A percentile compares a stretch with the other conserved stretches of the same genome.
These are phyloP conservation scores for Fusarium anguioides DNA, from an alignment of 2,329 filamentous ascomycete species.

Conservation along the genomic window DNA sequence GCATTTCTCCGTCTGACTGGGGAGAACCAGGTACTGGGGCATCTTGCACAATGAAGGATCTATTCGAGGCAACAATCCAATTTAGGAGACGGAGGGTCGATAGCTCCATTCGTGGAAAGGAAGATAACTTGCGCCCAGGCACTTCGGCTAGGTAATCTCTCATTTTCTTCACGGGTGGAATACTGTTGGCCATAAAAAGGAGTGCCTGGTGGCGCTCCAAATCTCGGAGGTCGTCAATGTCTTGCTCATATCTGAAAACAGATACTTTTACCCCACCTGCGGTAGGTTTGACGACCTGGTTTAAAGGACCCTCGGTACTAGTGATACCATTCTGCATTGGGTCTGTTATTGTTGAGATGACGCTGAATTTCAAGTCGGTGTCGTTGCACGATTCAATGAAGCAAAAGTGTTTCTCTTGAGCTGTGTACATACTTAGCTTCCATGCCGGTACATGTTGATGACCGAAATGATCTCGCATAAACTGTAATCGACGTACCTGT, in stretches of 20 bases:
- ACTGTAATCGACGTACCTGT: conserved; percentile 14
- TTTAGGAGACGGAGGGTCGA: conserved; percentile 76
- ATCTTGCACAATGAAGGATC: conserved; percentile 86
- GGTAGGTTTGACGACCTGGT: conserved; percentile 5
- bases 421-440: conserved; percentile 20
- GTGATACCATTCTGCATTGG: too few species aligned
- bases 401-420: conserved; percentile 33
- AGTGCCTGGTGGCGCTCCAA: conserved; percentile 43
- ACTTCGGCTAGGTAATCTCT: conserved; percentile 57
- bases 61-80: conserved; percentile 92
- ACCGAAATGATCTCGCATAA: neutral
- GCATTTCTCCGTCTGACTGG: neutral
- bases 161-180: conserved; percentile 73
- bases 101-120: conserved; percentile 67
- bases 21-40: conserved; percentile 52
- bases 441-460: neutral
- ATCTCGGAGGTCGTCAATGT: conserved; percentile 39
- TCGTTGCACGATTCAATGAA: conserved; percentile 17
- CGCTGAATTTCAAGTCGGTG: conserved; percentile 20
- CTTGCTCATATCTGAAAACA: conserved; percentile 41
- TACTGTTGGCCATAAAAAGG: conserved; percentile 62
- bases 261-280: conserved; percentile 28
- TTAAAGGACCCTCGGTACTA: neutral
- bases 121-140: conserved; percentile 55
- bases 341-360: conserved; percentile 16